Evolutionary conservation across 768 basidiomycete genomes (phyloP), one percentile per base, ranked within the genome.

Genomic region (Xerocomellus amylosporus): DNA sequence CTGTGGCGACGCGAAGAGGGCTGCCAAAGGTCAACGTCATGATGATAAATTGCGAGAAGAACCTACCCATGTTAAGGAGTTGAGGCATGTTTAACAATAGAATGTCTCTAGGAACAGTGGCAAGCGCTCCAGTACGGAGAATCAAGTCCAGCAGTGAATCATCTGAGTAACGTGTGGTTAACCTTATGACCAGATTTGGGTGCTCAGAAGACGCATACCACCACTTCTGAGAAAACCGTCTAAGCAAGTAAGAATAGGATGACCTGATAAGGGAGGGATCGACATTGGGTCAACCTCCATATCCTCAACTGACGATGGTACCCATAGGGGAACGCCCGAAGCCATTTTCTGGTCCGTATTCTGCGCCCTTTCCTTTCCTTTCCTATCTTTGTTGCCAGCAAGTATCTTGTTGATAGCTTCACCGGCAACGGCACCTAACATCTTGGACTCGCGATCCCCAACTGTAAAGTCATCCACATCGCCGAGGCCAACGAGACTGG

Each of bases 391-490:
- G 54, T 84, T 77, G 15, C 68, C 62, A 48, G 71, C 64, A 37
- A 85, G 64, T 37, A 85, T 77, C 48, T 71, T 73, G 17, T 64
- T 68, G 41, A 84, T 75, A 10, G 71, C 77, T 56, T 76, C 71
- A 14, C 76, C 77, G 4, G 70, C 67, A 34, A 72, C 57, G 3
- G 49, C 15, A 15, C 72, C 70, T 52, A 71, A 48, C 44, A 71
- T 62, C 38, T 61, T 53, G 13, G 64, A 61, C 24, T 64, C 70
- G 13, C 55, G 71, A 45, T 73, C 69, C 5, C 77, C 79, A 49
- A 82, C 5, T 63, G 38, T 76, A 54, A 56, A 72, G 58, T 55
- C 72, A 53, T 49, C 73, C 56, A 46, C 73, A 41, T 52, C 50
- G 9, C 24, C 17, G 4, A 19, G 24, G 30, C 26, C 46, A 44